phyloP scores from a whole-genome alignment of 2,329 filamentous ascomycete species.

The Talaromyces albobiverticillius region DNA sequence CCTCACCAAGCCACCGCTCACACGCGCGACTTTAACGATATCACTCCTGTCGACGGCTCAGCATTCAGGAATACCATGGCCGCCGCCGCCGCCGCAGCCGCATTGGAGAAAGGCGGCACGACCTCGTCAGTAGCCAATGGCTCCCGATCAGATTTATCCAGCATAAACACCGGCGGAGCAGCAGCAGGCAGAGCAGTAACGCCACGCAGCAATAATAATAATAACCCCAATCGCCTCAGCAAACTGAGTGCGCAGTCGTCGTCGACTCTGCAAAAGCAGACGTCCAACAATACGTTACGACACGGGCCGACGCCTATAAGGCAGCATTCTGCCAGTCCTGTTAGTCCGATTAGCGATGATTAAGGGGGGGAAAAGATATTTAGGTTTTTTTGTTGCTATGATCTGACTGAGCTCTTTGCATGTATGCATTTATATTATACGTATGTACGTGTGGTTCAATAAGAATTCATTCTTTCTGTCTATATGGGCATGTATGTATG shows the following conservation, averaged over 20 bases:
- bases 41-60: slow-evolving; percentile 13
- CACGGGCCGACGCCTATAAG: background rate
- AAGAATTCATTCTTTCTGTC: background rate
- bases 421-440: background rate
- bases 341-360: slow-evolving; percentile 10
- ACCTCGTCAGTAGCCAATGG: background rate
- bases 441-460: background rate
- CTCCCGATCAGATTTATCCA: slow-evolving; percentile 15
- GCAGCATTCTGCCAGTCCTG: slow-evolving; percentile 3
- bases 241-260: slow-evolving; percentile 7
- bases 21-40: slow-evolving; percentile 16
- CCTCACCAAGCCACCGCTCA: slow-evolving; percentile 15
- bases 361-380: too few relatives aligned
- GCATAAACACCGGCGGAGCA: background rate
- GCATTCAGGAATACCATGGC: slow-evolving; percentile 8
- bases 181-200: slow-evolving; percentile 3
- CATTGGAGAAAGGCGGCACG: slow-evolving; percentile 1
- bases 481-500: background rate
- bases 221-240: background rate
- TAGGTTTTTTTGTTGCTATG: background rate
- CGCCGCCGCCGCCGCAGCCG: background rate
- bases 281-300: background rate
- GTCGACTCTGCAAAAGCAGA: background rate
- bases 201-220: background rate
- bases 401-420: too few relatives aligned